A percentile compares a stretch with the other conserved stretches of the same genome.
phyloP scores from a whole-genome alignment of 352 stramenopile genomes.

The Phytophthora sojae region DNA sequence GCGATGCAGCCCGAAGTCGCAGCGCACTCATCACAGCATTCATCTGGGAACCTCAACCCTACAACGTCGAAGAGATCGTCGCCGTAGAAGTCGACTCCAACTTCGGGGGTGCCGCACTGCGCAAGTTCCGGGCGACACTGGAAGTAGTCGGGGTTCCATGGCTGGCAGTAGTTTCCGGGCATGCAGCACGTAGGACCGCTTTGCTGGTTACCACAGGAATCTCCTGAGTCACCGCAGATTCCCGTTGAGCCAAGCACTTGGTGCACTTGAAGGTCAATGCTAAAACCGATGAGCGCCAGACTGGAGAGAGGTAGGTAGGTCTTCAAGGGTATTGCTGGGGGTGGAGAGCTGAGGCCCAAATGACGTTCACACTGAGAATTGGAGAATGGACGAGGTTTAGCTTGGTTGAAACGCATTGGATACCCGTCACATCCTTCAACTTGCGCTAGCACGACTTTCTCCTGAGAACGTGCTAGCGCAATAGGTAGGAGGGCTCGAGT shows the following conservation, averaged over 20 bases:
- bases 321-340: no score
- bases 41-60: conserved; percentile 11
- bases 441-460: no score
- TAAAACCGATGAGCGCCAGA: no score
- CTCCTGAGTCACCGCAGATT: conserved; percentile 11
- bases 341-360: no score
- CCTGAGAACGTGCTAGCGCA: no score
- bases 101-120: conserved; percentile 35
- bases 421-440: no score
- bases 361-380: no score
- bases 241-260: not conserved
- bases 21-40: conserved; percentile 26
- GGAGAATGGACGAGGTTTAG: no score
- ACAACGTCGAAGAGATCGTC: conserved; percentile 28
- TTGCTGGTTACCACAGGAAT: conserved; percentile 37
- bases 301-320: no score
- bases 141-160: conserved; percentile 55
- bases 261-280: no score
- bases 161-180: conserved; percentile 50
- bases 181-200: conserved; percentile 42
- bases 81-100: conserved; percentile 44
- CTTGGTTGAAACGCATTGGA: no score
- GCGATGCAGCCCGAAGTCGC: conserved; percentile 23
- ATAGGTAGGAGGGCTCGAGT: no score
- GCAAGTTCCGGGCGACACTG: conserved; percentile 45